Percentiles rank a stretch among this genome's conserved stretches.
phyloP scores from a whole-genome alignment of 2,329 filamentous ascomycete genomes.

The Aspergillus latus region DNA sequence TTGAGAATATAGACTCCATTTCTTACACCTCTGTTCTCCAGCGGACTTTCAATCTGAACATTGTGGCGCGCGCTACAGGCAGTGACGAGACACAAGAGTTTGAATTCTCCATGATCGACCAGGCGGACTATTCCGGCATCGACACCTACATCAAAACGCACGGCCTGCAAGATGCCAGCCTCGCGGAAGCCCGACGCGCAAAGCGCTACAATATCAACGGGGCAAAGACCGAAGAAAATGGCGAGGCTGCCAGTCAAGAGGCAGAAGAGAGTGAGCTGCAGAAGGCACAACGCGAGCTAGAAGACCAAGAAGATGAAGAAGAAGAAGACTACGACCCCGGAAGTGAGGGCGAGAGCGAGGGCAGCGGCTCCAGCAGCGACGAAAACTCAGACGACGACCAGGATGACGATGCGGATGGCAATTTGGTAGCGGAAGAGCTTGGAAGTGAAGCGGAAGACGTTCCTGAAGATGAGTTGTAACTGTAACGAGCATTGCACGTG shows the following conservation, averaged over 20 bases:
- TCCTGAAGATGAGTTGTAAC: conserved; percentile 30
- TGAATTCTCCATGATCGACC: conserved; percentile 66
- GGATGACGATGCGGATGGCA: conserved; percentile 30
- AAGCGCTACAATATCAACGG: conserved; percentile 58
- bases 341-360: conserved; percentile 50
- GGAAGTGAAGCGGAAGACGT: conserved; percentile 47
- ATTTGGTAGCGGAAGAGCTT: conserved; percentile 44
- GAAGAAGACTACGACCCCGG: conserved; percentile 54
- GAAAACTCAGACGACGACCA: conserved; percentile 38
- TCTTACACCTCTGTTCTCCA: conserved; percentile 65
- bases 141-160: conserved; percentile 63
- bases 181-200: conserved; percentile 60
- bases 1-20: conserved; percentile 58
- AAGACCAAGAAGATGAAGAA: conserved; percentile 49
- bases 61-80: conserved; percentile 44
- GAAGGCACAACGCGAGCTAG: conserved; percentile 57
- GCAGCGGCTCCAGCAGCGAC: conserved; percentile 46
- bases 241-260: conserved; percentile 25
- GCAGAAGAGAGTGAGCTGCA: conserved; percentile 58
- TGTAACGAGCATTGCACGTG: conserved; percentile 3
- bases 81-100: conserved; percentile 54
- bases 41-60: conserved; percentile 65
- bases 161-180: conserved; percentile 61
- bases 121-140: conserved; percentile 62
- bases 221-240: conserved; percentile 31